Base-by-base conservation (phyloP, 257 asterid species). In the Lantana camara region DNA sequence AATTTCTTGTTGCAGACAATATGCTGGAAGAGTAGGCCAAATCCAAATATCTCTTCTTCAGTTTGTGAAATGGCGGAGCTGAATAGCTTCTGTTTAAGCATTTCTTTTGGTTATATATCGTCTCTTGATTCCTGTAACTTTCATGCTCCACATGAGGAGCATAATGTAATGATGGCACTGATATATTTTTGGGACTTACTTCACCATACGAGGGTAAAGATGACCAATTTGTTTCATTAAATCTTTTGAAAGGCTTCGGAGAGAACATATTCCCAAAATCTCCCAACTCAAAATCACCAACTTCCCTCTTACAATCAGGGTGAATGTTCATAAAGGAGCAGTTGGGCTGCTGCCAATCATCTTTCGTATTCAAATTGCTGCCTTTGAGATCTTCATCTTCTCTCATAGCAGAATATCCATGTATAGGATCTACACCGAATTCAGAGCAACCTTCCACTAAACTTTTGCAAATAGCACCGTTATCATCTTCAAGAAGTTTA, bases 1-100 rank as follows among this genome's bases (percentile, higher is more conserved):
- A 38, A 62, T 57, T 41, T 42, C 48, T 41, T 73, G 57, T 67
- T 71, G 79, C 79, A 20, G 86, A 71, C 65, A 64, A 70, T 62
- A 64, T 57, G 20, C 54, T 64, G 70, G 75, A 75, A 40, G 80
- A 71, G 68, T 72, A 71, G 49, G 77, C 57, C 72, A 79, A 76
- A 57, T 77, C 77, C 65, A 80, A 40, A 75, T 73, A 81, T 63
- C 79, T 82, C 73, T 76, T 85, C 79, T 82, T 86, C 71, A 79
- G 69, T 71, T 66, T 79, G 82, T 80, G 78, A 82, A 76, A 77
- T 64, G 97, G 99, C 37, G 95, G 99, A 72, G 99, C 97, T 71
- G 99, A 87, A 71, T 66, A 77, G 75, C 97, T 79, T 82, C 97
- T 85, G 63, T 67, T 37, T 55, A 61, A 75, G 20, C 75, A 71